Evolutionary conservation across 495 filamentous ascomycete genomes (phyloP), one percentile per base, ranked within the genome.

Genomic region (Penicillium coprophilum): DNA sequence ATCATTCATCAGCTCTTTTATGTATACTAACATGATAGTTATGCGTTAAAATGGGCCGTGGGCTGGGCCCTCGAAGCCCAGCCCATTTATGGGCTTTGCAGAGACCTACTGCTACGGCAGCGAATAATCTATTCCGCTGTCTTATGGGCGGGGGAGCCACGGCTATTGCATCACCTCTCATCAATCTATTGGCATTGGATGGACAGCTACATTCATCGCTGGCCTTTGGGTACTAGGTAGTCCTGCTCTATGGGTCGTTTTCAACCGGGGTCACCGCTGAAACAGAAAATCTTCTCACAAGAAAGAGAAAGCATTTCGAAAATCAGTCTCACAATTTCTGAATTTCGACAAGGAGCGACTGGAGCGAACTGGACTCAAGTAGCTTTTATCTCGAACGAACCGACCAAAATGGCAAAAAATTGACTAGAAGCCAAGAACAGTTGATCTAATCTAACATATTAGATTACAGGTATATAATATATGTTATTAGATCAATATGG

Each of bases 51-150:
- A n/a, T n/a, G n/a, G n/a, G n/a, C n/a, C n/a, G n/a, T n/a, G n/a
- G n/a, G n/a, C n/a, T n/a, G n/a, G n/a, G n/a, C n/a, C n/a, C n/a
- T n/a, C n/a, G n/a, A n/a, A n/a, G n/a, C n/a, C n/a, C n/a, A n/a
- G n/a, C n/a, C n/a, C n/a, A n/a, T n/a, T n/a, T n/a, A n/a, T n/a
- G n/a, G n/a, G n/a, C n/a, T n/a, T n/a, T n/a, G n/a, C n/a, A n/a
- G n/a, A n/a, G n/a, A n/a, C n/a, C n/a, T 0, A 77, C 76, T 2
- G 74, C 76, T 0, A 65, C 68, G 0, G 80, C 81, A 19, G 77
- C 77, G 15, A 77, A 70, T 45, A 83, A 83, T 56, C 56, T 81
- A 0, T 66, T 68, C 27, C 67, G 79, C 0, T 82, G 77, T 50
- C 57, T 79, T 46, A 45, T 81, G 21, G 75, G 73, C 4, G 77